Evolutionary conservation across 1,139 yeast species (phyloP), one percentile per base, ranked within the genome.

Genomic region (Komagataea norvegica): DNA sequence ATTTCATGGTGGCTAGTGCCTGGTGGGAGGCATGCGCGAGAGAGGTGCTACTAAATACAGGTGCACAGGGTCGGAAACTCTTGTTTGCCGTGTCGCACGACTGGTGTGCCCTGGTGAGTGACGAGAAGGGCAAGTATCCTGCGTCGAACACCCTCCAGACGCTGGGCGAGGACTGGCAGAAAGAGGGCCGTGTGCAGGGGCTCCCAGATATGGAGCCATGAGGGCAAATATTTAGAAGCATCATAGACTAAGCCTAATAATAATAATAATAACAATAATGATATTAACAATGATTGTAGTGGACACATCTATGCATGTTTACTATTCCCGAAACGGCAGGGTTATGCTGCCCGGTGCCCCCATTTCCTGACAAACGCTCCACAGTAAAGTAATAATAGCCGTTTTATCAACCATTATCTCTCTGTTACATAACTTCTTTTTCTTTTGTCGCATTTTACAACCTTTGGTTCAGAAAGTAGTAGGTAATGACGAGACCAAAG

Each of bases 1-100:
- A 88, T 55, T 89, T 72, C 55, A 68, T 79, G 1, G 73, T 84
- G 2, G 71, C 80, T 7, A 79, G 88, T 2, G 75, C 84, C 29
- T 89, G 96, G 96, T 87, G 96, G 95, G 98, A 93, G 47, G 78
- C 89, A 6, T 71, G 83, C 31, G 91, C 86, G 1, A 49, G 50
- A 11, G 66, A 74, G 31, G 75, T 91, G 41, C 42, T 69, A 8
- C 54, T 57, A 10, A 68, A 68, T 1, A 93, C 78, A 57, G 88
- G 89, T 1, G 59, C 50, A 6, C 98, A 91, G 61, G 93, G 77
- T 4, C 42, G 38, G 5, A 91, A 93, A 55, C 45, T 89, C 25
- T 53, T 89, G 42, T 50, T 48, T 8, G 48, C 73, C 6, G 53
- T 70, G 6, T 67, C 74, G 38, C 58, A 56, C 2, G 64, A 61